A percentile compares a stretch with the other conserved stretches of the same genome.
These are phyloP conservation scores for Candida chauliodis DNA, from an alignment of 805 yeast genomes.

Conservation along the genomic window DNA sequence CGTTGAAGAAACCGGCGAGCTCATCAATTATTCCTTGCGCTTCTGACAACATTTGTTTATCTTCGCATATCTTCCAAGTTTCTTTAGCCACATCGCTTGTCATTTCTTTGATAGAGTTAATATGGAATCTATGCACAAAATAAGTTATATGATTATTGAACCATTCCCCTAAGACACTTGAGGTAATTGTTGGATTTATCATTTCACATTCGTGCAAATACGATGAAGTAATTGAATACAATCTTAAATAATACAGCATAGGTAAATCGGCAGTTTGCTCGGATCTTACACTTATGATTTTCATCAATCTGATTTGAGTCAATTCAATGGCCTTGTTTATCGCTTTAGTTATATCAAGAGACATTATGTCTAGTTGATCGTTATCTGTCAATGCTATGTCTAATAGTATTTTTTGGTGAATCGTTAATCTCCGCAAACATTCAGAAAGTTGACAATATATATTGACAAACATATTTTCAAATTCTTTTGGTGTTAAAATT, in stretches of 20 bases:
- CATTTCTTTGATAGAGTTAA: slow-evolving; percentile 44
- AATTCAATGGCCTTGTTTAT: slow-evolving; percentile 66
- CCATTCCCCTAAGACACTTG: slow-evolving; percentile 55
- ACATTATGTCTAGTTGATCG: slow-evolving; percentile 46
- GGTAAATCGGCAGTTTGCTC: slow-evolving; percentile 61
- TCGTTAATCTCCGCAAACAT: slow-evolving; percentile 66
- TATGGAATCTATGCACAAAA: slow-evolving; percentile 56
- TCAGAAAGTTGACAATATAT: slow-evolving; percentile 67
- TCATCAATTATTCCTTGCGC: slow-evolving; percentile 25
- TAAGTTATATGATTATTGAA: slow-evolving; percentile 62
- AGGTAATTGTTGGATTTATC: slow-evolving; percentile 64
- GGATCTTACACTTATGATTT: slow-evolving; percentile 72
- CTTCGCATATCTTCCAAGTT: slow-evolving; percentile 74
- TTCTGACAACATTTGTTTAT: slow-evolving; percentile 32
- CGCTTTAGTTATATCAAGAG: slow-evolving; percentile 63
- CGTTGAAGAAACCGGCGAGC: slow-evolving; percentile 17
- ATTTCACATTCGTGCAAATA: slow-evolving; percentile 83
- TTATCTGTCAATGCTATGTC: slow-evolving; percentile 52
- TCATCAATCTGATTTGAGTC: slow-evolving; percentile 73
- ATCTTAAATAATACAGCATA: slow-evolving; percentile 58
- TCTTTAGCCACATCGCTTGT: slow-evolving; percentile 59
- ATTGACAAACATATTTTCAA: slow-evolving; percentile 62
- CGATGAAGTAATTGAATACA: slow-evolving; percentile 62
- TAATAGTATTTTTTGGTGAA: slow-evolving; percentile 75
- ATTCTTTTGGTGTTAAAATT: slow-evolving; percentile 68